Evolutionary conservation across 2,329 filamentous ascomycete species (phyloP).

Genomic region (Botrytis tulipae): DNA sequence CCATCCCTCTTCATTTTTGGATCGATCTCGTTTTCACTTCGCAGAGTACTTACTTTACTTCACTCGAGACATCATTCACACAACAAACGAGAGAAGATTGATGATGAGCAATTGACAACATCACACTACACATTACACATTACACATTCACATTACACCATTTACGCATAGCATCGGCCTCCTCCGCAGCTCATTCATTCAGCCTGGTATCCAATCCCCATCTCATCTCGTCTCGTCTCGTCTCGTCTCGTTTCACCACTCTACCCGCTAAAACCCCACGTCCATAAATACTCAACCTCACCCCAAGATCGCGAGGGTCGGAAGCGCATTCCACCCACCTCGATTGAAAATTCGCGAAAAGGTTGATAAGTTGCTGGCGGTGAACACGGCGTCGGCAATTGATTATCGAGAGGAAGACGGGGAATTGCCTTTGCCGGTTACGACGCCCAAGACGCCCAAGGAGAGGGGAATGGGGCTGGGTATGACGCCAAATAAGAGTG

Average conservation of each 20-base stretch:
- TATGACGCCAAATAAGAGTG: conserved; percentile 42
- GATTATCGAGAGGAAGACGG: conserved; percentile 13
- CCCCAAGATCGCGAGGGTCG: conserved; percentile 32
- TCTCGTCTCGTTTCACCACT: background rate
- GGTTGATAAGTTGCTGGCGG: conserved; percentile 30
- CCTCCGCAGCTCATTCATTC: background rate
- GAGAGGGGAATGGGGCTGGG: background rate
- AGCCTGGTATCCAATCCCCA: background rate
- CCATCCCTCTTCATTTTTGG: background rate
- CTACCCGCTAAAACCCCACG: background rate
- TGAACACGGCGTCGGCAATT: conserved; percentile 28
- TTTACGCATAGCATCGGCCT: background rate
- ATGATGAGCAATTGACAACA: background rate
- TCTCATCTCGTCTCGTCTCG: background rate
- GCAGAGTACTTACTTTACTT: background rate
- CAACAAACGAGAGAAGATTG: background rate
- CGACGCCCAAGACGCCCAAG: conserved; percentile 31
- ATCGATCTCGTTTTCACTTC: background rate
- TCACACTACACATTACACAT: background rate
- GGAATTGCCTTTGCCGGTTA: conserved; percentile 35
- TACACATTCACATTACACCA: background rate
- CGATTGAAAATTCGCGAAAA: conserved; percentile 34
- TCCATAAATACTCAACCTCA: background rate
- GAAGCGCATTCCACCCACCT: conserved; percentile 35
- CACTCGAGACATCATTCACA: background rate